These are phyloP conservation scores for Fusarium circinatum DNA, from an alignment of 2,329 filamentous ascomycete species.

Conservation along the genomic window DNA sequence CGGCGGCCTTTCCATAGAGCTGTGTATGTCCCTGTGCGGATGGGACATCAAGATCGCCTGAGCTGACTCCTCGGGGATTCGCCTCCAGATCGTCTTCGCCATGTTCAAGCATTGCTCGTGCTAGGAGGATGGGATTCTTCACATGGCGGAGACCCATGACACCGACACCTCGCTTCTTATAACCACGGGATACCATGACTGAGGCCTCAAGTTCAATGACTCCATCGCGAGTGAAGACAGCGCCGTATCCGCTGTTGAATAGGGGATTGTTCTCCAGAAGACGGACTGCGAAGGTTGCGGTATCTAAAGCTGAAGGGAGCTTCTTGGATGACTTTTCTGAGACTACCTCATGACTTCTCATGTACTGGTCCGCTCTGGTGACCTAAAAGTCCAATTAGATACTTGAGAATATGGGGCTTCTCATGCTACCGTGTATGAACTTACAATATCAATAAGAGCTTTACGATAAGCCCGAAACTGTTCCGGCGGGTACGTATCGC, in stretches of 20 bases:
- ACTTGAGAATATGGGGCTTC: not conserved
- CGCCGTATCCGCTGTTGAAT: slow-evolving; percentile 86
- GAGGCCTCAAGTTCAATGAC: slow-evolving; percentile 87
- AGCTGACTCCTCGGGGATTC: slow-evolving; percentile 8
- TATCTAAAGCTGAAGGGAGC: slow-evolving; percentile 72
- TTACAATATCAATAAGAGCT: slow-evolving; percentile 70
- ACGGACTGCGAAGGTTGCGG: slow-evolving; percentile 78
- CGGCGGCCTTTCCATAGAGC: slow-evolving; percentile 73
- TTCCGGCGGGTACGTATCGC: slow-evolving; percentile 65
- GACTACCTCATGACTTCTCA: slow-evolving; percentile 45
- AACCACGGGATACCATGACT: slow-evolving; percentile 82
- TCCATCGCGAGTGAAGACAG: slow-evolving; percentile 86
- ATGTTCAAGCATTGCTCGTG: slow-evolving; percentile 74
- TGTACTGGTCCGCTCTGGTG: slow-evolving; percentile 57
- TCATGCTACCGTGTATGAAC: slow-evolving; percentile 1
- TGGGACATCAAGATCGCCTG: slow-evolving; percentile 54
- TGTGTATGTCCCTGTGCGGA: slow-evolving; percentile 76
- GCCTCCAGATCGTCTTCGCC: slow-evolving; percentile 69
- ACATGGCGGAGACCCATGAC: slow-evolving; percentile 78
- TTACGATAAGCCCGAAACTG: slow-evolving; percentile 68
- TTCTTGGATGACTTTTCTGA: slow-evolving; percentile 17
- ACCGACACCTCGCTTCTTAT: slow-evolving; percentile 80
- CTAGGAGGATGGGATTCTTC: slow-evolving; percentile 83
- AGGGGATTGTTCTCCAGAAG: slow-evolving; percentile 82
- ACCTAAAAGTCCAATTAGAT: slow-evolving; percentile 44